Evolutionary conservation across 164 flowering plant genomes (phyloP), one percentile per base, ranked within the genome.

Genomic region (Kingdonia uniflora): DNA sequence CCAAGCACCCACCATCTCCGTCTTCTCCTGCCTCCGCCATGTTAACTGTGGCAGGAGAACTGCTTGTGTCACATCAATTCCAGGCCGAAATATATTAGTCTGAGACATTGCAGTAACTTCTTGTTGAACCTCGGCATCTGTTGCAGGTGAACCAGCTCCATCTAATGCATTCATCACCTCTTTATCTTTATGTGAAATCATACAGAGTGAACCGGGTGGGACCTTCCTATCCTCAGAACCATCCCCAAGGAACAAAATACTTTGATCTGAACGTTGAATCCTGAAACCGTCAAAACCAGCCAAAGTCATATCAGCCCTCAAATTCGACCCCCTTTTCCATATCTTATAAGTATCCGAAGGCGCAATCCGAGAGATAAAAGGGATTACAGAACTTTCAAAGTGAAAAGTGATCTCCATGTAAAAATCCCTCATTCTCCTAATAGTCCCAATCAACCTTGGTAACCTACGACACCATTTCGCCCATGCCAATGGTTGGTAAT

Each of bases 231-330:
- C 63, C 44, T 58, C 55, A 5, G 63, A 58, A 2, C 63, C 68
- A 23, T 58, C 68, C n/a, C 68, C 68, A 45, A 64, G 58, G 55
- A 64, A 64, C 41, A 58, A 39, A 42, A 64, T 33, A 48, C 59
- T 58, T 44, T 54, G 68, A 54, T 64, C 68, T 7, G 63, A 48
- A 1, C 68, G 54, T 49, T 59, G 68, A 54, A 64, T 64, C 63
- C 43, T 64, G 38, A 68, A 64, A 38, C 72, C 68, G 19, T 60
- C 72, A 60, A 68, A 68, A 38, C 72, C 68, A 19, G 72, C 68
- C 54, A 68, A 49, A 10, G 72, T 68, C 68, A 64, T 64, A 57
- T 68, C 72, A 1, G 68, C 68, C 51, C 72, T 56, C 48, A 68
- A 51, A 61, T 64, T 64, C 7, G 72, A 57, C 23, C 72, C 72